A percentile compares a stretch with the other conserved stretches of the same genome.
Conservation (phyloP, 23 red algal genomes). For the Chondrus crispus region DNA sequence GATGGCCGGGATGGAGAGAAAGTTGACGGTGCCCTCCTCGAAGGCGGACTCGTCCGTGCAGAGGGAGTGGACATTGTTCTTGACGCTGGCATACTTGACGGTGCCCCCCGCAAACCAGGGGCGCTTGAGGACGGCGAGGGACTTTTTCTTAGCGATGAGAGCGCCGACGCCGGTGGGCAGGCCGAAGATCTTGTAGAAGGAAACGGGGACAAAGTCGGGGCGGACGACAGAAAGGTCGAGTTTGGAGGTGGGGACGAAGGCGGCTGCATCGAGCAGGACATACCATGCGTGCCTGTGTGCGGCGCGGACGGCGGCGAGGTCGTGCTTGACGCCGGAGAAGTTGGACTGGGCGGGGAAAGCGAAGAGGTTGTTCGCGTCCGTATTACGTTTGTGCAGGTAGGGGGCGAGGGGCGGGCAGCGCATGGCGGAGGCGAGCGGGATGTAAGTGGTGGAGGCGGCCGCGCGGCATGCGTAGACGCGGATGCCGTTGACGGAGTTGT, state of each 20-base stretch:
- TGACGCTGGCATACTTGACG: constrained; percentile 37
- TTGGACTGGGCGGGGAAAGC: constrained; percentile 66
- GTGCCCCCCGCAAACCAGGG: constrained; percentile 61
- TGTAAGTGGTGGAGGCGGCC: not conserved
- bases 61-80: constrained; percentile 5
- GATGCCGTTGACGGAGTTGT: constrained; percentile 52
- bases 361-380: constrained; percentile 24
- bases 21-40: constrained; percentile 57
- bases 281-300: not conserved
- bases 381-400: not conserved
- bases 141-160: constrained; percentile 39
- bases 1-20: constrained; percentile 39
- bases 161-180: constrained; percentile 72
- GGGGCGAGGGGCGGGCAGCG: not conserved
- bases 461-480: constrained; percentile 2
- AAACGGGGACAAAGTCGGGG: constrained; percentile 43
- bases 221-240: constrained; percentile 33
- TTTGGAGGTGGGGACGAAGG: constrained; percentile 19
- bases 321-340: constrained; percentile 57
- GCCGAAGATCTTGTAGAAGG: constrained; percentile 83
- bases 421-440: constrained; percentile 8
- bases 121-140: constrained; percentile 1
- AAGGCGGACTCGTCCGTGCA: constrained; percentile 1
- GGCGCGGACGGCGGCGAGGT: not conserved
- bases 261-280: constrained; percentile 53